Conservation (phyloP, 495 filamentous ascomycete species). For the Viridothelium virens region DNA sequence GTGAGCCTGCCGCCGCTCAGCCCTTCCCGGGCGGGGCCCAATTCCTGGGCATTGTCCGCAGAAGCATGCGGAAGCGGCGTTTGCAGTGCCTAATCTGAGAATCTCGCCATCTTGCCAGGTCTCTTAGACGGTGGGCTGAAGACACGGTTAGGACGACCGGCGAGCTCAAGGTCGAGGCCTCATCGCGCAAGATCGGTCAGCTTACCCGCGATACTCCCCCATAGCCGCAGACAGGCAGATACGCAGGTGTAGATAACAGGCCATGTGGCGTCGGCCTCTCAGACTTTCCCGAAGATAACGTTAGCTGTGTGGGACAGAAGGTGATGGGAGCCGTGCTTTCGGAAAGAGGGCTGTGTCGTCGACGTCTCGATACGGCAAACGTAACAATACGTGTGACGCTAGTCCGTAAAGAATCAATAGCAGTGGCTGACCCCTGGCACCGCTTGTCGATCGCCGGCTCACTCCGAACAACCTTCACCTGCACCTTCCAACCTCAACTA, state of each 20-base stretch:
- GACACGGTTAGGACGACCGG: not conserved
- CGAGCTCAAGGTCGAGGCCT: not conserved
- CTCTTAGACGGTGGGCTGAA: not conserved
- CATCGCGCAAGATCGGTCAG: not conserved
- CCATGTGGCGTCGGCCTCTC: constrained; percentile 3
- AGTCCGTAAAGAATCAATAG: not conserved
- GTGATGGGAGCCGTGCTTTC: not conserved
- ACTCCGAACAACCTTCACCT: not conserved
- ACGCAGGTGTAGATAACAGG: not conserved
- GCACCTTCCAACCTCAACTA: too few species aligned
- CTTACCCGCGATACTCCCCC: not conserved
- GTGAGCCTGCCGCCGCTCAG: not conserved
- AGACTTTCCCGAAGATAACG: not conserved
- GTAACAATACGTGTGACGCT: not conserved
- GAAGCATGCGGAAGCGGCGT: too few species aligned
- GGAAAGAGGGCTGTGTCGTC: not conserved
- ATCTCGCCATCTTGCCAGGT: too few species aligned
- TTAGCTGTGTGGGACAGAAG: not conserved
- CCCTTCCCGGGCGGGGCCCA: not conserved
- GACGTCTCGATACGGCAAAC: not conserved
- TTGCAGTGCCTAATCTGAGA: too few species aligned
- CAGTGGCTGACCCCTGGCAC: not conserved
- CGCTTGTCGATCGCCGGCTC: too few species aligned
- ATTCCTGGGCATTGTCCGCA: not conserved
- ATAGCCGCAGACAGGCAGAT: not conserved